Evolutionary conservation across 257 asterid genomes (phyloP).

Genomic region (Scutellaria baicalensis): DNA sequence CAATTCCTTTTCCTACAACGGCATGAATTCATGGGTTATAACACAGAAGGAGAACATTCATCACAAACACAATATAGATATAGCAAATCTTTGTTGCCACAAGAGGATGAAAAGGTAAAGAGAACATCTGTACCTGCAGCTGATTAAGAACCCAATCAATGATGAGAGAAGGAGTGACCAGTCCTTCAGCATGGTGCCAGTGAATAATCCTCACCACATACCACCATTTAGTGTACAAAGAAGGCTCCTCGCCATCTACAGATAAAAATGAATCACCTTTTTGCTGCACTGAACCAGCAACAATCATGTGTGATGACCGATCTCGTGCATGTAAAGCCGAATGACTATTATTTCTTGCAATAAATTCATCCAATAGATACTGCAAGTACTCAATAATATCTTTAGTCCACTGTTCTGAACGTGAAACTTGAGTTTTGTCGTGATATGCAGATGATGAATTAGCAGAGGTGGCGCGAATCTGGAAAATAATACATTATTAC

Average conservation of each 20-base stretch:
- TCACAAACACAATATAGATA: slow-evolving; percentile 3
- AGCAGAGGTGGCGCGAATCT: slow-evolving; percentile 76
- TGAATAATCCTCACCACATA: slow-evolving; percentile 87
- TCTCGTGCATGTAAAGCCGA: slow-evolving; percentile 54
- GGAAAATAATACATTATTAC: slow-evolving; percentile 24
- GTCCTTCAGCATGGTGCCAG: slow-evolving; percentile 97
- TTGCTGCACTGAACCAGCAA: slow-evolving; percentile 56
- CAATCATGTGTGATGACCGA: slow-evolving; percentile 60
- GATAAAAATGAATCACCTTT: slow-evolving; percentile 46
- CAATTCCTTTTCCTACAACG: slow-evolving; percentile 74
- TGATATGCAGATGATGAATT: slow-evolving; percentile 65
- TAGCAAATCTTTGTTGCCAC: neutral
- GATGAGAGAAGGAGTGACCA: slow-evolving; percentile 75
- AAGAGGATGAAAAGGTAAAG: neutral
- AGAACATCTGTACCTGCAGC: slow-evolving; percentile 64
- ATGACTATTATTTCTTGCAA: slow-evolving; percentile 55
- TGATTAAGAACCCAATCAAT: slow-evolving; percentile 97
- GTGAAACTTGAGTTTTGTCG: slow-evolving; percentile 71
- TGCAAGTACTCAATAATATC: slow-evolving; percentile 92
- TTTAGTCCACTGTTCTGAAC: slow-evolving; percentile 98
- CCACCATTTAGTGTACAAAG: slow-evolving; percentile 96
- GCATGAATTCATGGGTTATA: slow-evolving; percentile 14
- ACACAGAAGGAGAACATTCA: slow-evolving; percentile 11
- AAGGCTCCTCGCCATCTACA: slow-evolving; percentile 68
- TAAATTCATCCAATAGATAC: slow-evolving; percentile 78